Evolutionary conservation across 768 basidiomycete genomes (phyloP), one percentile per base, ranked within the genome.

Genomic region (Agrocybe pediades): DNA sequence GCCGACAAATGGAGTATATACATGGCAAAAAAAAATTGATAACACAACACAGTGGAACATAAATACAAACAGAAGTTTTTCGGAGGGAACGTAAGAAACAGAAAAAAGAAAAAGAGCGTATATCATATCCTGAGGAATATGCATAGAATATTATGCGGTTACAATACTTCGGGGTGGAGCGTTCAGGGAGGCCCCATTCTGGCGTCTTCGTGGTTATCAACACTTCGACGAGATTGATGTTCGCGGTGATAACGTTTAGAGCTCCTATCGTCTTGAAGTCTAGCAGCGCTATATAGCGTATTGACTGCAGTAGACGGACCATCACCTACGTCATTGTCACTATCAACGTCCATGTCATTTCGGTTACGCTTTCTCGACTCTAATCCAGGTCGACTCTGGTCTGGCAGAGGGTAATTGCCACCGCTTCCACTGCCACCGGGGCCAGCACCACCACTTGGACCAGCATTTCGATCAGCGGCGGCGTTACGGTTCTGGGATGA

Each of bases 311-410:
- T 44, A 33, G 50, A 57, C 30, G 49, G 62, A 47, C 40, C 59
- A 51, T 51, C 68, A 23, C 63, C 72, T 58, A 71, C 75, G 65
- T 81, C 80, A 71, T 79, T 74, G 24, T 79, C 80, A 42, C 71
- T 80, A 51, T 85, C 84, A 44, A 80, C 73, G 39, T 88, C 86
- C 83, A 86, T 83, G 49, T 87, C 86, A 46, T 79, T 78, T 54
- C 83, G 75, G 57, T 71, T 75, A 51, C 86, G 77, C 65, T 85
- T 87, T 66, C 82, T 80, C 36, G 77, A 66, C 43, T 80, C 81
- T 63, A 71, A 60, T 64, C 69, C 58, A 51, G 73, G 68, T 19
- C 49, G 55, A 26, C 30, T 51, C 65, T 73, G 78, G 61, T 75
- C 75, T 58, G 73, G 64, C 56, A 66, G 55, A 54, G 66, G 55